A percentile compares a stretch with the other conserved stretches of the same genome.
phyloP scores from a whole-genome alignment of 805 yeast species.

The Suhomyces vadensis region DNA sequence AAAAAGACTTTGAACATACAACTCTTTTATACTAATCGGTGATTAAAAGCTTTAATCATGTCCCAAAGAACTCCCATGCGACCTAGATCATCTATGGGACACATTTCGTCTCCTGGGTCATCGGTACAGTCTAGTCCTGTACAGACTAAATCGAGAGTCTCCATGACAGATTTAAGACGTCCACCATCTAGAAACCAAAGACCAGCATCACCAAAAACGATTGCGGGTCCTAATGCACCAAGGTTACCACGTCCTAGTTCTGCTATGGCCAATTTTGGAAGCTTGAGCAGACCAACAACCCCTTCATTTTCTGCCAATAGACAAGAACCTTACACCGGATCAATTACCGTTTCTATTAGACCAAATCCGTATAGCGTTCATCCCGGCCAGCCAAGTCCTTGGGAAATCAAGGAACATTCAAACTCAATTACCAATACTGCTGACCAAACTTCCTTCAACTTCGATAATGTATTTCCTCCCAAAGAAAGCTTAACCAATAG shows the following conservation, averaged over 20 bases:
- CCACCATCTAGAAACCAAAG: conserved; percentile 32
- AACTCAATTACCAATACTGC: conserved; percentile 49
- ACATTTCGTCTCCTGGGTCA: conserved; percentile 3
- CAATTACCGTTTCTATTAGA: conserved; percentile 74
- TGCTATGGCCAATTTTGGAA: conserved; percentile 28
- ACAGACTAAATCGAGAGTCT: conserved; percentile 10
- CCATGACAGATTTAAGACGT: conserved; percentile 26
- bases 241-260: conserved; percentile 36
- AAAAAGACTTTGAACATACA: background rate
- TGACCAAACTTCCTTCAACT: conserved; percentile 61
- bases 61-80: conserved; percentile 28
- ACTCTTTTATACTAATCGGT: background rate
- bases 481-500: conserved; percentile 44
- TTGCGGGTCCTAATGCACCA: conserved; percentile 2
- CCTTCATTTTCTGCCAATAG: conserved; percentile 28
- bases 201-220: conserved; percentile 35
- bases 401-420: conserved; percentile 43
- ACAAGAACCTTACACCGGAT: conserved; percentile 58
- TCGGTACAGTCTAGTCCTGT: background rate
- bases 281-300: conserved; percentile 36
- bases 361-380: conserved; percentile 61
- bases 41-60: conserved; percentile 7
- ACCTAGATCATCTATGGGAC: conserved; percentile 27
- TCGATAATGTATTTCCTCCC: conserved; percentile 78
- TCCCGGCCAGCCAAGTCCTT: conserved; percentile 37